Evolutionary conservation across 2,329 filamentous ascomycete genomes (phyloP).

Genomic region (Colletotrichum tropicale): DNA sequence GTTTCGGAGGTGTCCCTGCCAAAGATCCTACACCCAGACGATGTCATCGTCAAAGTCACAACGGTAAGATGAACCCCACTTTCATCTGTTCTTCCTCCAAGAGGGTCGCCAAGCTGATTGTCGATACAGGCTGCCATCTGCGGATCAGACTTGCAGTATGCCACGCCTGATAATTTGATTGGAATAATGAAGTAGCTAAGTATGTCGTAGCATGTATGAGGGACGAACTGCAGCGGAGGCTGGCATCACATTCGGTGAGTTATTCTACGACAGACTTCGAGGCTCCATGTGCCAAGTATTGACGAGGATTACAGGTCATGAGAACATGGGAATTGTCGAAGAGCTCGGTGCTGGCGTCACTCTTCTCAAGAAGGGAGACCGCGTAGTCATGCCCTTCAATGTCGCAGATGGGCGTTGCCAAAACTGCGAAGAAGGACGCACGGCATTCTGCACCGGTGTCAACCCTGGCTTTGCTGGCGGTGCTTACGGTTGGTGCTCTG

Average conservation of each 20-base stretch:
- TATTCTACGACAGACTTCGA: neutral
- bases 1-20: slow-evolving; percentile 64
- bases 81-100: neutral
- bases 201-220: slow-evolving; percentile 62
- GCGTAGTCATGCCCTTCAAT: slow-evolving; percentile 70
- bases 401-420: slow-evolving; percentile 67
- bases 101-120: neutral
- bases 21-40: slow-evolving; percentile 66
- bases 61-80: slow-evolving; percentile 47
- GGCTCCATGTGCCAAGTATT: neutral
- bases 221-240: slow-evolving; percentile 66
- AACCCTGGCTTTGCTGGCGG: slow-evolving; percentile 41
- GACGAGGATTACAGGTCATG: slow-evolving; percentile 43
- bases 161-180: slow-evolving; percentile 10
- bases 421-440: slow-evolving; percentile 68
- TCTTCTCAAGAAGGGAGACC: slow-evolving; percentile 64
- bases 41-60: slow-evolving; percentile 69
- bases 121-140: slow-evolving; percentile 50
- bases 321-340: slow-evolving; percentile 64
- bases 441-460: slow-evolving; percentile 67
- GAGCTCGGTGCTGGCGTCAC: slow-evolving; percentile 64
- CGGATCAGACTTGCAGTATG: slow-evolving; percentile 54
- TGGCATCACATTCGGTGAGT: slow-evolving; percentile 63
- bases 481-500: slow-evolving; percentile 30
- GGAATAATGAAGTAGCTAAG: slow-evolving; percentile 23